A percentile compares a stretch with the other conserved stretches of the same genome.
Evolutionary conservation across 257 asterid genomes (phyloP).

Genomic region (Ophiorrhiza pumila): DNA sequence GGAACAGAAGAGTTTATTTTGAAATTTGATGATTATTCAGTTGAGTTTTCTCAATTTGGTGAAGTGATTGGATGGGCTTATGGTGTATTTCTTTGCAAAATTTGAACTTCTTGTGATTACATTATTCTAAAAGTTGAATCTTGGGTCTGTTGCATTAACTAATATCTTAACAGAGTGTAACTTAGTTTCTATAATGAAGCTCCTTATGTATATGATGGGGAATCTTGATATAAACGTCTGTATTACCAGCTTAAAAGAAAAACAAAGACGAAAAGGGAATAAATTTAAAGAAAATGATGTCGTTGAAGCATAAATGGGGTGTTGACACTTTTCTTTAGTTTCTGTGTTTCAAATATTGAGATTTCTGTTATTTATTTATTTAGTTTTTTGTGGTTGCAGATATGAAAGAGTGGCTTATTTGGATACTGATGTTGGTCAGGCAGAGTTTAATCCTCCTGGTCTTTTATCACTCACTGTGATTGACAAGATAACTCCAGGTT

Average conservation of each 20-base stretch:
- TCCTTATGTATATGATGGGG: not conserved
- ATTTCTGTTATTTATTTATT: not conserved
- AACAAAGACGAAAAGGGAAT: not conserved
- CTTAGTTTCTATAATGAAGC: not conserved
- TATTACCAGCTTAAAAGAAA: not conserved
- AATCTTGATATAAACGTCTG: not conserved
- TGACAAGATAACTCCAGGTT: slow-evolving; percentile 74
- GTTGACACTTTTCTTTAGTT: not conserved
- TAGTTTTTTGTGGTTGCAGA: slow-evolving; percentile 36
- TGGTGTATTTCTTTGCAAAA: not conserved
- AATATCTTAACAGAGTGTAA: not conserved
- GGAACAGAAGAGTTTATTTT: not conserved
- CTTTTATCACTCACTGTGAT: slow-evolving; percentile 67
- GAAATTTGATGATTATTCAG: not conserved
- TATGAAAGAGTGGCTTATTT: slow-evolving; percentile 81
- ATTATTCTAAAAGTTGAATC: not conserved
- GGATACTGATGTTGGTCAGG: slow-evolving; percentile 97
- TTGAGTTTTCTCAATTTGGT: not conserved
- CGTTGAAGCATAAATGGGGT: not conserved
- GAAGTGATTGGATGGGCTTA: not conserved
- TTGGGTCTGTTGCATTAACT: not conserved
- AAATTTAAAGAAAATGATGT: not conserved
- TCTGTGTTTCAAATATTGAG: not conserved
- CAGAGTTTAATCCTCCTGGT: slow-evolving; percentile 94
- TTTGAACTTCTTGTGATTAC: not conserved